Percentiles rank a stretch among this genome's conserved stretches.
Evolutionary conservation across 495 filamentous ascomycete species (phyloP).

Genomic region (Penicillium odoratum): DNA sequence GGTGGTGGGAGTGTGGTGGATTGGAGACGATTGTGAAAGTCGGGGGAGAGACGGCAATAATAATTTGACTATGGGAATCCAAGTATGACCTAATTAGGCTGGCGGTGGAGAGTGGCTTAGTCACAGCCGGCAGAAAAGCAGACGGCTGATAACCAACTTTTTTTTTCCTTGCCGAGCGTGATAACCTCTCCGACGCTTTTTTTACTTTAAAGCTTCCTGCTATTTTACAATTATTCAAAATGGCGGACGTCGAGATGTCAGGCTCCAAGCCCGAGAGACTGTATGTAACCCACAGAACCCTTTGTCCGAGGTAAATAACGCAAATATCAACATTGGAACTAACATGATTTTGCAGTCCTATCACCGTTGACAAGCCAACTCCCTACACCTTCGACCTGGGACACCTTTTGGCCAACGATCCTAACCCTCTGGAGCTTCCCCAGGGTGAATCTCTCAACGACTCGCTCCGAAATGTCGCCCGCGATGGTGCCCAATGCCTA

Average conservation of each 20-base stretch:
- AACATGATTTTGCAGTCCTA: conserved; percentile 38
- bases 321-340: conserved; percentile 11
- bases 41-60: conserved; percentile 22
- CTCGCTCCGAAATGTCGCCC: conserved; percentile 65
- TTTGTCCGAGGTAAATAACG: neutral
- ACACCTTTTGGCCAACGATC: conserved; percentile 76
- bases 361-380: conserved; percentile 76
- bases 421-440: conserved; percentile 68
- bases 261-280: conserved; percentile 43
- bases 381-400: conserved; percentile 93
- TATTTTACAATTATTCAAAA: conserved; percentile 13
- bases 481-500: conserved; percentile 83
- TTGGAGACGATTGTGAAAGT: conserved; percentile 17
- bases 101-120: conserved; percentile 28
- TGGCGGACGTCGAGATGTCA: conserved; percentile 36
- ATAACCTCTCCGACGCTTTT: conserved; percentile 28
- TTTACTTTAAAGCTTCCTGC: conserved; percentile 11
- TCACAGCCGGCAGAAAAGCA: conserved; percentile 30
- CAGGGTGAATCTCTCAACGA: conserved; percentile 39
- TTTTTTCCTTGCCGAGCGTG: conserved; percentile 29
- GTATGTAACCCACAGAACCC: conserved; percentile 25
- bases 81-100: conserved; percentile 19
- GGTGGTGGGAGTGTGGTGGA: conserved; percentile 23
- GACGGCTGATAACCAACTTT: conserved; percentile 28
- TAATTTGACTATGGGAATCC: conserved; percentile 40